Evolutionary conservation across 106 monocot genomes (phyloP), one percentile per base, ranked within the genome.

Genomic region (Apostasia ramifera): DNA sequence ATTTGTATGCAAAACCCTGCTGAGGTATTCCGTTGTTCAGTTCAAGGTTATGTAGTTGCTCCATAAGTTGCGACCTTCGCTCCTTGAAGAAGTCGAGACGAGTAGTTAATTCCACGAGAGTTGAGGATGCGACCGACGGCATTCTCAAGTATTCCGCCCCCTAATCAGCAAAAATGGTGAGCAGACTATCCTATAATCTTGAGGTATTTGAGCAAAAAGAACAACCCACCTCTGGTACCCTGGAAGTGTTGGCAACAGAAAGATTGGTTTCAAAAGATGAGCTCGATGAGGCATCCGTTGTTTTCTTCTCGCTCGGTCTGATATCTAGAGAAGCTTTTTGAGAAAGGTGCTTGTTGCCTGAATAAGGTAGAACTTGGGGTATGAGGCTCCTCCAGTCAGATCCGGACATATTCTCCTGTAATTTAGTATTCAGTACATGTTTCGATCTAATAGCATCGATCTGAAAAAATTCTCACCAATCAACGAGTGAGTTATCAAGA

Each of bases 71-170:
- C 2, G 97, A 90, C 67, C 97, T 81, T 49, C 97, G 74, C 52
- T 92, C 89, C 62, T 90, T 98, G 73, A 98, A 98, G 75, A 93
- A 98, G 74, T 93, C 97, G n/a, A 98, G 97, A 0, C 97, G 86
- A 2, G 97, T 81, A 11, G 97, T 92, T 39, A 98, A 79, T 49
- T 98, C 92, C 58, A 98, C 81, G 70, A 98, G 76, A 45, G 97
- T 89, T 10, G 92, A 87, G 49, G 97, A 92, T 13, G 92, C 73
- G 53, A 87, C 69, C 10, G 79, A 64, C 14, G 82, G 84, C 15
- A 78, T 84, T 75, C 79, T 84, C 47, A 69, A 75, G 66, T 66
- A 79, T 44, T 88, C 89, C 44, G 75, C 10, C 1, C 76, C 88
- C 89, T 88, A 66, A 26, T 50, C 49, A 66, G 42, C 51, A 5